Evolutionary conservation across 768 basidiomycete species (phyloP).

Genomic region (Pisolithus microcarpus): DNA sequence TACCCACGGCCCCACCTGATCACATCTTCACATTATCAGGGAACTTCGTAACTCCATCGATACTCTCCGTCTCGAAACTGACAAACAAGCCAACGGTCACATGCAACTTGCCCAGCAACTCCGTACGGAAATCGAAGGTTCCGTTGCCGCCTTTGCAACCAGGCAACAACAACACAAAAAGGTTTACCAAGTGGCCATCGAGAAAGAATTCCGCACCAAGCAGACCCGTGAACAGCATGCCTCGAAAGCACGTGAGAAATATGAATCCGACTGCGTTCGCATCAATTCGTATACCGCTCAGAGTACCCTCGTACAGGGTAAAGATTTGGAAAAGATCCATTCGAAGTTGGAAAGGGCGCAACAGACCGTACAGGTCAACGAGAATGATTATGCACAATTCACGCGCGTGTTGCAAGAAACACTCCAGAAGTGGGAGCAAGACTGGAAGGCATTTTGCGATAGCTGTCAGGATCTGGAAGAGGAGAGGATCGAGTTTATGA

Average conservation of each 20-base stretch:
- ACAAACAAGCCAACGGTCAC: constrained; percentile 71
- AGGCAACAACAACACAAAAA: constrained; percentile 71
- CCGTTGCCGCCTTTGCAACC: constrained; percentile 49
- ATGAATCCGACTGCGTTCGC: constrained; percentile 84
- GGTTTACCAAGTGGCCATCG: constrained; percentile 64
- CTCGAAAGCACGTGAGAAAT: constrained; percentile 84
- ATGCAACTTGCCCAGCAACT: constrained; percentile 67
- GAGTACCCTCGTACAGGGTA: constrained; percentile 84
- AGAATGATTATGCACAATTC: constrained; percentile 89
- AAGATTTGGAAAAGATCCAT: constrained; percentile 85
- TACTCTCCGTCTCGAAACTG: constrained; percentile 75
- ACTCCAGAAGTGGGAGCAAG: constrained; percentile 77
- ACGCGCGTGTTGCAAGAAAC: constrained; percentile 75
- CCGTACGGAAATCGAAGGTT: constrained; percentile 66
- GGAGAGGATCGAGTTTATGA: constrained; percentile 88
- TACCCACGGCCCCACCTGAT: constrained; percentile 12
- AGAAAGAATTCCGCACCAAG: constrained; percentile 88
- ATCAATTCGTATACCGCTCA: constrained; percentile 95
- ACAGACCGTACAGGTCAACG: constrained; percentile 84
- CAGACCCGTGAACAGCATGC: constrained; percentile 83
- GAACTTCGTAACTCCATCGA: constrained; percentile 79
- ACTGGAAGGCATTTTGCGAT: constrained; percentile 95
- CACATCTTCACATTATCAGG: constrained; percentile 34
- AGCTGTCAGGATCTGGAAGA: constrained; percentile 94
- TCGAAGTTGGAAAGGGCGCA: constrained; percentile 83